Percentiles rank a stretch among this genome's conserved stretches.
phyloP scores from a whole-genome alignment of 2,329 filamentous ascomycete species.

The Fusarium sp. region DNA sequence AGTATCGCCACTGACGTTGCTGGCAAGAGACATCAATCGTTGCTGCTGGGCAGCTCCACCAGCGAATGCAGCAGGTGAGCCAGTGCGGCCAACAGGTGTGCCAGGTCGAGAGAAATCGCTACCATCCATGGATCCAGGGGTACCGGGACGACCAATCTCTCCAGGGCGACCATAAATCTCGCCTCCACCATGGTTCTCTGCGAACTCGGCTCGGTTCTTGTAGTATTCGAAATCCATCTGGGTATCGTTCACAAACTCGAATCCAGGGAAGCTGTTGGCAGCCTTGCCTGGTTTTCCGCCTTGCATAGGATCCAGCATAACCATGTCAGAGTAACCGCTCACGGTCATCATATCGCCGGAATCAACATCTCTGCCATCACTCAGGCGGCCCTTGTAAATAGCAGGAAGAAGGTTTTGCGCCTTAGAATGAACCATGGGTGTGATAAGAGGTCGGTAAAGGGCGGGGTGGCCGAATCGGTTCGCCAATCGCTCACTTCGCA shows the following conservation, averaged over 20 bases:
- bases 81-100: conserved; percentile 55
- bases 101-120: conserved; percentile 62
- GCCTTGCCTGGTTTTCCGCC: conserved; percentile 61
- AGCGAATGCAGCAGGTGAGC: conserved; percentile 49
- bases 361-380: conserved; percentile 71
- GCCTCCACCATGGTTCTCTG: conserved; percentile 85
- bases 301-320: conserved; percentile 82
- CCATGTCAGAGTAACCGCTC: conserved; percentile 85
- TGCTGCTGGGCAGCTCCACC: conserved; percentile 42
- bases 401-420: conserved; percentile 87
- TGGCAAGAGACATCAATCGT: conserved; percentile 44
- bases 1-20: conserved; percentile 44
- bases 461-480: conserved; percentile 90
- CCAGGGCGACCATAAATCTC: conserved; percentile 70
- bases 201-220: conserved; percentile 90
- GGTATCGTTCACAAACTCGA: conserved; percentile 88
- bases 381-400: conserved; percentile 84
- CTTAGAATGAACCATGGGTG: conserved; percentile 94
- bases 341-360: conserved; percentile 66
- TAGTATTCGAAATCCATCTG: conserved; percentile 92
- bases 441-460: conserved; percentile 87
- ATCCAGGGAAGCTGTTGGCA: conserved; percentile 69
- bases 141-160: conserved; percentile 71
- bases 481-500: conserved; percentile 75
- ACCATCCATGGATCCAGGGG: conserved; percentile 65